These are phyloP conservation scores for Leptographium radiaticola DNA, from an alignment of 2,329 filamentous ascomycete species.

Conservation along the genomic window DNA sequence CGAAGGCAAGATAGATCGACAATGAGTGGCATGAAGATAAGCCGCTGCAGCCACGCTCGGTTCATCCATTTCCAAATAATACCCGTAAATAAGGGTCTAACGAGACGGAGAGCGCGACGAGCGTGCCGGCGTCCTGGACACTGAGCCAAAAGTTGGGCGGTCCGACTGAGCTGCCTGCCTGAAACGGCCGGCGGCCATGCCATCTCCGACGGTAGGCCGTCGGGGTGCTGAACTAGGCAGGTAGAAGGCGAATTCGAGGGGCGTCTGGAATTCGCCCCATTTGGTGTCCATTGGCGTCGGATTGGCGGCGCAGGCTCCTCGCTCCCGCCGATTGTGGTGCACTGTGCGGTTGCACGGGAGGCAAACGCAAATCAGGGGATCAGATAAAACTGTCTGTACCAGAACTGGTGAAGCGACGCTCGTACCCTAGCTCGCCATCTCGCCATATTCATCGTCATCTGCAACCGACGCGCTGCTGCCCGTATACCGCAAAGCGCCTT, in stretches of 20 bases:
- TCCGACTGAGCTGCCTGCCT: background rate
- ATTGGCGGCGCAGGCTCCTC: background rate
- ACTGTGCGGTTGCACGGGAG: background rate
- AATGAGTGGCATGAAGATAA: background rate
- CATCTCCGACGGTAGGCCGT: background rate
- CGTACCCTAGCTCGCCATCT: background rate
- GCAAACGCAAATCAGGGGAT: background rate
- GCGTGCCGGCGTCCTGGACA: background rate
- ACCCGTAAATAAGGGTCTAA: too few species aligned
- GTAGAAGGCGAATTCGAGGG: background rate
- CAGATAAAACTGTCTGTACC: too few species aligned
- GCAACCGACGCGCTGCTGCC: too few species aligned
- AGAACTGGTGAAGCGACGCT: background rate
- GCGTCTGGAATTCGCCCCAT: background rate
- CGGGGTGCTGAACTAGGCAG: conserved; percentile 5
- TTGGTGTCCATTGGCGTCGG: background rate
- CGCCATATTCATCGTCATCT: background rate
- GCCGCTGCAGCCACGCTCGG: background rate
- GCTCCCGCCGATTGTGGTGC: background rate
- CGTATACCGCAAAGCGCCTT: background rate
- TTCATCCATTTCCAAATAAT: background rate
- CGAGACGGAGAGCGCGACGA: too few species aligned
- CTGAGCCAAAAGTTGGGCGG: background rate
- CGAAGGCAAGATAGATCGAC: background rate
- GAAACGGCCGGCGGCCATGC: background rate